Percentiles rank a stretch among this genome's conserved stretches.
Evolutionary conservation across 768 basidiomycete genomes (phyloP).

Genomic region (Phylloporus sp.): DNA sequence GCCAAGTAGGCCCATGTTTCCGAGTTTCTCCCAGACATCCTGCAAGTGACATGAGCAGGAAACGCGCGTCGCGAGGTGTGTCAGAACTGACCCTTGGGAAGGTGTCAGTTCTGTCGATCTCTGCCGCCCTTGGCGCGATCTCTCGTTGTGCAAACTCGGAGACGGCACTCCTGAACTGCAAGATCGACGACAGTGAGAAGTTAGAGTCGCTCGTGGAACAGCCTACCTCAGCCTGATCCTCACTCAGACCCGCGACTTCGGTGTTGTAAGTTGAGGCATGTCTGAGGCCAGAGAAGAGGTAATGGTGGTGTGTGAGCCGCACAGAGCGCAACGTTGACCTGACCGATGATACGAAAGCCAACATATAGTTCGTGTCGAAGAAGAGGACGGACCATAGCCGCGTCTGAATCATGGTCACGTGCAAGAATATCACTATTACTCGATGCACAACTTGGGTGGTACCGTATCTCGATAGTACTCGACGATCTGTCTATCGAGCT

Average conservation of each 20-base stretch:
- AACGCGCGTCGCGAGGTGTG: neutral
- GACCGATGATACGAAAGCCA: slow-evolving; percentile 13
- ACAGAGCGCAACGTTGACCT: slow-evolving; percentile 9
- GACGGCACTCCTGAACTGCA: slow-evolving; percentile 78
- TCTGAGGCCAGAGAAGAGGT: slow-evolving; percentile 3
- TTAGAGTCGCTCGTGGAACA: neutral
- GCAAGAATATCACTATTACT: slow-evolving; percentile 3
- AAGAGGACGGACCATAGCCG: slow-evolving; percentile 16
- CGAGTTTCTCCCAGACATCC: slow-evolving; percentile 88
- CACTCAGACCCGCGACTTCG: slow-evolving; percentile 71
- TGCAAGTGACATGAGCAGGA: slow-evolving; percentile 30
- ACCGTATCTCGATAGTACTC: slow-evolving; percentile 32
- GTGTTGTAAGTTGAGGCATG: slow-evolving; percentile 59
- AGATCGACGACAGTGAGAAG: neutral
- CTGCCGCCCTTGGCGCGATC: slow-evolving; percentile 79
- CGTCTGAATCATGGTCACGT: slow-evolving; percentile 7
- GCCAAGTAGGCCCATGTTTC: slow-evolving; percentile 89
- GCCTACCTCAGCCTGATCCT: slow-evolving; percentile 75
- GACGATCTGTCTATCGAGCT: slow-evolving; percentile 68
- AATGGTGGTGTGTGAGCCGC: neutral
- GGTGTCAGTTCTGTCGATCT: slow-evolving; percentile 81
- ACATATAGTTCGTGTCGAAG: neutral
- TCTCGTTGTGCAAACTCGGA: slow-evolving; percentile 78
- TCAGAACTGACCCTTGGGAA: slow-evolving; percentile 62
- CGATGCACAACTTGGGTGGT: slow-evolving; percentile 19